Conservation (phyloP, 805 yeast genomes). For the Nematodospora valgi region DNA sequence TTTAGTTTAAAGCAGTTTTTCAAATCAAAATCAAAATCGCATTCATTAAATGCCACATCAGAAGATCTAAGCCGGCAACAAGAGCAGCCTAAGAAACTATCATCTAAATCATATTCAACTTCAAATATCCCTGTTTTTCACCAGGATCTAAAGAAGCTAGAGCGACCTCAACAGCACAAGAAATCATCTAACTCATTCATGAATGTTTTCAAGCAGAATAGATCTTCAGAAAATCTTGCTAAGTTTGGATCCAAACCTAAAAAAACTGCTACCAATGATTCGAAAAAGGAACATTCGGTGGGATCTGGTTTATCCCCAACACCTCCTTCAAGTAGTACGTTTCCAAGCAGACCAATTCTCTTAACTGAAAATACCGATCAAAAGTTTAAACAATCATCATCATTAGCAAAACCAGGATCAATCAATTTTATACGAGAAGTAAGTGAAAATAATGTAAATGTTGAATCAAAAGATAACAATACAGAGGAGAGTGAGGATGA, state of each 20-base stretch:
- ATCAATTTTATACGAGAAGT: slow-evolving; percentile 27
- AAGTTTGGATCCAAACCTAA: neutral
- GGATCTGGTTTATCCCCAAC: slow-evolving; percentile 10
- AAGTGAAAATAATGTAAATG: slow-evolving; percentile 16
- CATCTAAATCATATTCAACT: slow-evolving; percentile 27
- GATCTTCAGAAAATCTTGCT: slow-evolving; percentile 16
- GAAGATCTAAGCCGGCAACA: neutral
- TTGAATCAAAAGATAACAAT: slow-evolving; percentile 1
- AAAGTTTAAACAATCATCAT: neutral
- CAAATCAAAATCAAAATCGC: slow-evolving; percentile 33
- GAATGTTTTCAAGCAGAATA: slow-evolving; percentile 21
- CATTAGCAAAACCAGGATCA: neutral
- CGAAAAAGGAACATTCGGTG: slow-evolving; percentile 1
- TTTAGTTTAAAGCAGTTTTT: slow-evolving; percentile 39
- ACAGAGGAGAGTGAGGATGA: slow-evolving; percentile 6
- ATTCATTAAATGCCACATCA: slow-evolving; percentile 15
- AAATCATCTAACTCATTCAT: slow-evolving; percentile 9
- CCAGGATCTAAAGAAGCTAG: slow-evolving; percentile 5
- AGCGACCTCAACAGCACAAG: neutral
- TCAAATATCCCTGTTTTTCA: slow-evolving; percentile 20
- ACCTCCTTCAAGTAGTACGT: slow-evolving; percentile 7
- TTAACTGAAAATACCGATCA: neutral
- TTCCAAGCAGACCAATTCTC: neutral
- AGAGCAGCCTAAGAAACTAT: slow-evolving; percentile 12
- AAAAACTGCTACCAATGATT: neutral